Evolutionary conservation across 1,139 yeast species (phyloP), one percentile per base, ranked within the genome.

Genomic region (Sugiyamaella xylanicola): DNA sequence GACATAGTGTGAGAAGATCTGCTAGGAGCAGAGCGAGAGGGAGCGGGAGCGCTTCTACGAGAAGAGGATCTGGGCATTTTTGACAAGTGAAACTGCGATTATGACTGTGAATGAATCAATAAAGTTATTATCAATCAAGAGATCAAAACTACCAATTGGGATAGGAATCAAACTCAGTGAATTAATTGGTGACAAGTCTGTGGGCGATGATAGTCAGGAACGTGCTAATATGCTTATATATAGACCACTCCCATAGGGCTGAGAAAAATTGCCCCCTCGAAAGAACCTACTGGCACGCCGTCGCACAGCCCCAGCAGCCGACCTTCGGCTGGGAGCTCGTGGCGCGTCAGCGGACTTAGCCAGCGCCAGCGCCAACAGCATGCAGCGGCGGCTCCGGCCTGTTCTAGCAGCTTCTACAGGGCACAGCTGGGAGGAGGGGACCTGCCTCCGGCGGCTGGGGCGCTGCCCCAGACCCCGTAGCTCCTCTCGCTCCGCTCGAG

Each of bases 1-100:
- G 93, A 82, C 68, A 87, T 85, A 52, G 95, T 85, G 69, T 85
- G 85, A 25, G 93, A 87, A 35, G 87, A 79, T 77, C 95, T 84
- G 58, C 82, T 75, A 72, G 85, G 92, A 59, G 75, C 69, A 50
- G 78, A 69, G 54, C 76, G 67, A 20, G 51, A 22, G 39, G 72
- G 68, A 53, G 77, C 75, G 61, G 82, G 78, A 53, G 76, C 72
- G 60, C 82, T 76, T 71, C 80, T 62, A 62, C 73, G 69, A 61
- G 73, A 70, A 49, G 63, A 70, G 57, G 82, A 76, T 74, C 86
- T 79, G 56, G 85, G 80, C 86, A 82, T 82, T n/a, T n/a, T n/a
- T n/a, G n/a, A n/a, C n/a, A n/a, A n/a, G n/a, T n/a, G n/a, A n/a
- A n/a, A n/a, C n/a, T 63, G 57, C 71, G 36, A n/a, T 37, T 27